phyloP scores from a whole-genome alignment of 1,284 basidiomycete genomes.

The Gomphus bonarii region DNA sequence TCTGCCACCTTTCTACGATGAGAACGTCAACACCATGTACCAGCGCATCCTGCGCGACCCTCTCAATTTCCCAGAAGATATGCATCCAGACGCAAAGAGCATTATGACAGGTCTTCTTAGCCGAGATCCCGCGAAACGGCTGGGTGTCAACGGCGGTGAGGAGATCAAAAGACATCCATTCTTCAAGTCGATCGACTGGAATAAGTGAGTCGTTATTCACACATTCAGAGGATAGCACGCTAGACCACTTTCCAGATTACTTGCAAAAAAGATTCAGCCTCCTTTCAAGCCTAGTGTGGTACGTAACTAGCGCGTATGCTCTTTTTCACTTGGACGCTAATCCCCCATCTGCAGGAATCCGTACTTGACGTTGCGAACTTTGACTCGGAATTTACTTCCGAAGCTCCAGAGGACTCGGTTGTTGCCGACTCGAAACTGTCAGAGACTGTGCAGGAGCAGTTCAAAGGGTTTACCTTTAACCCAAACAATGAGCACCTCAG shows the following conservation, averaged over 20 bases:
- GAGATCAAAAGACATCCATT: conserved; percentile 97
- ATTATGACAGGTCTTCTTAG: conserved; percentile 85
- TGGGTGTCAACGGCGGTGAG: conserved; percentile 89
- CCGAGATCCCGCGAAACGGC: conserved; percentile 76
- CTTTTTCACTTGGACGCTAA: background rate
- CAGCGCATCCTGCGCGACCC: conserved; percentile 95
- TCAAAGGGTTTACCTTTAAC: conserved; percentile 70
- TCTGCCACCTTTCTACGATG: conserved; percentile 96
- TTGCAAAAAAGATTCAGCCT: conserved; percentile 94
- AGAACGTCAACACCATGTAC: conserved; percentile 98
- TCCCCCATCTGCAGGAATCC: conserved; percentile 42
- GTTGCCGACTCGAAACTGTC: conserved; percentile 87
- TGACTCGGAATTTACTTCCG: conserved; percentile 90
- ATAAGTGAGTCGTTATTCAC: conserved; percentile 31
- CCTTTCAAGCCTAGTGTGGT: conserved; percentile 97
- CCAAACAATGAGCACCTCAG: conserved; percentile 14
- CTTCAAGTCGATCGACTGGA: conserved; percentile 96
- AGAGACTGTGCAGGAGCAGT: conserved; percentile 92
- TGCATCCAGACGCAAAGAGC: conserved; percentile 80
- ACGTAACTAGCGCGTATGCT: conserved; percentile 23
- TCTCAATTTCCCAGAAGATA: conserved; percentile 86
- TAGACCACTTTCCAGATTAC: conserved; percentile 37
- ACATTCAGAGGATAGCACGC: background rate
- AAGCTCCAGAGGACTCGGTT: conserved; percentile 88
- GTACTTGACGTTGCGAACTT: conserved; percentile 85